Base-by-base conservation (phyloP, 345 rosid species). In the Barbarea vulgaris region DNA sequence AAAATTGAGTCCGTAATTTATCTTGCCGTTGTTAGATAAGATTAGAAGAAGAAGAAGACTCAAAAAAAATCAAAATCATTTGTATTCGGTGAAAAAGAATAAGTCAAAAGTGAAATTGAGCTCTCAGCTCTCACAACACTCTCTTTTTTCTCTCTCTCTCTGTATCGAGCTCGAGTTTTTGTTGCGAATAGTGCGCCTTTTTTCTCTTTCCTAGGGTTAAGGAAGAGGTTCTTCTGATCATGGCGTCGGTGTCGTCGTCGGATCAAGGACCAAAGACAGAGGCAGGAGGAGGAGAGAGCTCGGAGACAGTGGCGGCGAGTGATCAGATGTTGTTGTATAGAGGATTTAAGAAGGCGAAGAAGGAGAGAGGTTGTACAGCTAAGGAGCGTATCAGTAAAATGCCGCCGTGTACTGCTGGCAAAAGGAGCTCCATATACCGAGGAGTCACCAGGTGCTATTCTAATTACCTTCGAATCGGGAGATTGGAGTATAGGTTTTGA, bases 381-480 rank as follows among this genome's bases (percentile, higher is more conserved):
- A 95, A 95, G 80, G 99, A 95, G 78, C 97, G 99, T 62, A 95
- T 95, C 69, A 95, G 99, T 75, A 90, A 91, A 78, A 92, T 95
- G 99, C 97, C 96, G 54, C 99, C 97, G 53, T 89, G 97, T 13
- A 93, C 99, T 0, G 97, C 97, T 46, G 99, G 99, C 11, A 95
- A 95, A 86, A 93, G 99, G 77, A 95, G 99, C 74, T 95, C 99
- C 56, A 95, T 95, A 70, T 95, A 95, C 84, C 96, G 99, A 4
- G 99, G 99, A 48, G 99, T 95, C 80, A 95, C 99, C 79, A 92
- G 97, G 99, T 92, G 63, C 42, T 53, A 14, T 9, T 60, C 14
- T 31, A 7, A 22, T 61, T 61, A 9, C 21, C 12, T 48, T 71
- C 31, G 15, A 56, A 47, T 64, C 9, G 12, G 9, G n/a, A 60